Evolutionary conservation across 768 basidiomycete genomes (phyloP).

Genomic region (Pisolithus albus): DNA sequence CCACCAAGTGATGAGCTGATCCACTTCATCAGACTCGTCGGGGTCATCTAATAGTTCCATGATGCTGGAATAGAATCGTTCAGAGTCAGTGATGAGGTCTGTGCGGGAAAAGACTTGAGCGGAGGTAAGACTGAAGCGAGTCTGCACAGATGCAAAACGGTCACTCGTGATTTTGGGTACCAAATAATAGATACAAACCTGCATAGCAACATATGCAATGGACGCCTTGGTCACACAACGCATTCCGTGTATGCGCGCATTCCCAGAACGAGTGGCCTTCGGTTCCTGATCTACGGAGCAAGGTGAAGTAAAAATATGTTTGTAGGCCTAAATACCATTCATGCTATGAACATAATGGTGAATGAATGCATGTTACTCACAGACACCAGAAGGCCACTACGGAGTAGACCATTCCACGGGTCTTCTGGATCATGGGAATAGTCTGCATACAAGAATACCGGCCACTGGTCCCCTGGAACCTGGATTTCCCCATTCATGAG

Average conservation of each 20-base stretch:
- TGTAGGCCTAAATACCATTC: no score
- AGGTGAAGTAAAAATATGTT: no score
- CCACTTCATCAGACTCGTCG: slow-evolving; percentile 14
- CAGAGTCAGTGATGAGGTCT: slow-evolving; percentile 18
- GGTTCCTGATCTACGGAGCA: no score
- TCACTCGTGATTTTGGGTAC: not conserved
- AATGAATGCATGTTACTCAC: no score
- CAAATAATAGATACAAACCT: slow-evolving; percentile 3
- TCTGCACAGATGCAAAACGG: slow-evolving; percentile 1
- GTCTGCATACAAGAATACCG: no score
- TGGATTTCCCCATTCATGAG: no score
- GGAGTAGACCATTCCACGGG: no score
- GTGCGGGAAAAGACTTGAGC: slow-evolving; percentile 13
- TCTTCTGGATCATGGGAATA: no score
- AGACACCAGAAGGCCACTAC: no score
- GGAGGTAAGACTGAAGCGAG: slow-evolving; percentile 13
- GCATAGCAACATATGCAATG: slow-evolving; percentile 11
- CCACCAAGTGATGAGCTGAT: slow-evolving; percentile 15
- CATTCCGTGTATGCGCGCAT: slow-evolving; percentile 11
- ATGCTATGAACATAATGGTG: no score
- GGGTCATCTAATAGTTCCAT: slow-evolving; percentile 16
- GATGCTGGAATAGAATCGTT: slow-evolving; percentile 17
- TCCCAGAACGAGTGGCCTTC: no score
- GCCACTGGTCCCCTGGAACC: no score
- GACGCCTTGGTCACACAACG: not conserved